Conservation (phyloP, 2,329 filamentous ascomycete species). For the Sporothrix mexicana region DNA sequence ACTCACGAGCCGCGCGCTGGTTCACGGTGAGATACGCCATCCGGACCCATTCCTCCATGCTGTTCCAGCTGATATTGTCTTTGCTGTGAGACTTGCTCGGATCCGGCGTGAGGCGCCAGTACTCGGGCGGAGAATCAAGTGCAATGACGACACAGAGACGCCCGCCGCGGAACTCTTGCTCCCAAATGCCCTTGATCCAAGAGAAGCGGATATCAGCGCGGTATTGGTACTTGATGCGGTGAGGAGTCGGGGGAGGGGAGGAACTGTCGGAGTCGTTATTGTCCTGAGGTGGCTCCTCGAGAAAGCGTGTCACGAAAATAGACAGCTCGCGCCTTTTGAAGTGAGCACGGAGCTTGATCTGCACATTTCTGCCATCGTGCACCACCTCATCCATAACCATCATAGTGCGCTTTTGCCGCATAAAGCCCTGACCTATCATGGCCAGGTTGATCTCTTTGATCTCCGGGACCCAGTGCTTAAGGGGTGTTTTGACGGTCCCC, state of each 20-base stretch:
- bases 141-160: conserved; percentile 53
- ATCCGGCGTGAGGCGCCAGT: conserved; percentile 51
- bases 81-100: conserved; percentile 45
- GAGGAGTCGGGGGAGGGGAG: not conserved
- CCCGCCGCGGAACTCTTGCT: conserved; percentile 44
- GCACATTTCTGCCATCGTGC: conserved; percentile 7
- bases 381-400: conserved; percentile 60
- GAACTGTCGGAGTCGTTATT: not conserved
- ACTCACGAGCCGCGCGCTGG: conserved; percentile 42
- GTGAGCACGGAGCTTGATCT: conserved; percentile 39
- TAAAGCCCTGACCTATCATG: conserved; percentile 67
- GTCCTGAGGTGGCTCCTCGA: conserved; percentile 17
- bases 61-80: conserved; percentile 47
- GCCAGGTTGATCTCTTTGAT: conserved; percentile 51
- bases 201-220: conserved; percentile 54
- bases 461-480: conserved; percentile 38
- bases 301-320: conserved; percentile 31
- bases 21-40: conserved; percentile 53
- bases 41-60: conserved; percentile 56
- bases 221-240: conserved; percentile 41
- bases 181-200: conserved; percentile 54
- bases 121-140: conserved; percentile 56
- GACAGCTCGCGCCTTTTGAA: conserved; percentile 29
- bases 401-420: conserved; percentile 60
- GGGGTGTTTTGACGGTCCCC: conserved; percentile 34